Base-by-base conservation (phyloP, 495 filamentous ascomycete species). In the Pseudoneurospora amorphoporcata region DNA sequence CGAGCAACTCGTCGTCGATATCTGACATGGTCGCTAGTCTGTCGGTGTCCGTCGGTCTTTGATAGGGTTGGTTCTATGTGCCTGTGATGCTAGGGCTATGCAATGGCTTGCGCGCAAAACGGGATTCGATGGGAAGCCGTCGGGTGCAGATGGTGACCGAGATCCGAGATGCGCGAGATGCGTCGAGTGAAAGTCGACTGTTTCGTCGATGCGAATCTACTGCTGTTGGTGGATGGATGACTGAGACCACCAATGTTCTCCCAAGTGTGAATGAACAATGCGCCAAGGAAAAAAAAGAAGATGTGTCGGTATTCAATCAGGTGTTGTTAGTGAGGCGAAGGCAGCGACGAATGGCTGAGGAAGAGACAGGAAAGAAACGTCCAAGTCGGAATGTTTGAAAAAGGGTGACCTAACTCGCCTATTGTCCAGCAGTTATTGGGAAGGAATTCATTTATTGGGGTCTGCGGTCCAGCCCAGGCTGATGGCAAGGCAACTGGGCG, bases 1-100 rank as follows among this genome's bases (percentile, higher is more conserved):
- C 93, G 70, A 97, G 90, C 76, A 97, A 87, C 82, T 97, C 93
- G 70, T 92, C 92, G 77, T 97, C 94, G 73, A 97, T 86, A 77
- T 93, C 92, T 71, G 91, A 90, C 84, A 90, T 91, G 70, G 9
- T 81, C 29, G 17, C 69, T 47, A 19, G 37, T 73, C 32, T 53
- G 35, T n/a, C 23, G 39, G 1, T 6, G 53, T 8, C 53, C 17
- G 12, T 37, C 53, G 53, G 53, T 65, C 29, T 14, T 65, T 35
- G 19, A 65, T 35, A 65, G 23, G 32, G 29, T 35, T 17, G 14
- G 14, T 65, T 23, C 4, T 58, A 10, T 35, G 29, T 35, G 12
- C 6, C 29, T 37, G 53, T 35, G 0, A 35, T 12, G 53, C 53
- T 65, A 32, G 29, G 29, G 53, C 14, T 65, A 37, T 65, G 53